Conservation (phyloP, 495 filamentous ascomycete species). For the Aspergillus indologenus region DNA sequence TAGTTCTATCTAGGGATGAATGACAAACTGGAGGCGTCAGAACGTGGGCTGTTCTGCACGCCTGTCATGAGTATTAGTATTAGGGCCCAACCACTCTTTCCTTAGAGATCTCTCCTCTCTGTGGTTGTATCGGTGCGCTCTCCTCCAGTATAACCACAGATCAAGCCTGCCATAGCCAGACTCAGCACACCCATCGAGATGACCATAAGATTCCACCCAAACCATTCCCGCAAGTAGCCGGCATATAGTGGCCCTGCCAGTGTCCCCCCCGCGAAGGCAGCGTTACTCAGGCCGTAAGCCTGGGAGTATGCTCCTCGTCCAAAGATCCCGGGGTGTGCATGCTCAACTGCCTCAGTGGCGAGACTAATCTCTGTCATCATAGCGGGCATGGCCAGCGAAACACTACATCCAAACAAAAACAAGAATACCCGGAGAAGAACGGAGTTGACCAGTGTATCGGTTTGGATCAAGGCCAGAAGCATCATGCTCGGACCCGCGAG, state of each 20-base stretch:
- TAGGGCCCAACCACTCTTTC: too few species aligned
- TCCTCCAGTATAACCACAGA: slow-evolving; percentile 1
- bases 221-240: slow-evolving; percentile 8
- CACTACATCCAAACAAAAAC: slow-evolving; percentile 1
- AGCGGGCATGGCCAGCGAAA: slow-evolving; percentile 3
- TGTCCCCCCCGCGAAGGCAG: slow-evolving; percentile 10
- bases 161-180: neutral
- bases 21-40: too few species aligned
- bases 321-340: neutral
- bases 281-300: slow-evolving; percentile 8
- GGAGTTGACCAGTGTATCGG: neutral
- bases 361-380: slow-evolving; percentile 9
- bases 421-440: slow-evolving; percentile 5
- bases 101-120: too few species aligned
- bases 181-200: slow-evolving; percentile 2
- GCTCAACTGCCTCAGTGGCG: slow-evolving; percentile 3
- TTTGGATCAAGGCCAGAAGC: neutral
- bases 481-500: slow-evolving; percentile 7
- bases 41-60: too few species aligned
- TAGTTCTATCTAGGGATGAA: too few species aligned
- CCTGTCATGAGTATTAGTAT: too few species aligned
- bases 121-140: too few species aligned
- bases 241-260: slow-evolving; percentile 7
- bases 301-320: slow-evolving; percentile 4
- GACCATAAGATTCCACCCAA: slow-evolving; percentile 9